Evolutionary conservation across 108 stramenopile genomes (phyloP).

Genomic region (Fragilariopsis cylindrus): DNA sequence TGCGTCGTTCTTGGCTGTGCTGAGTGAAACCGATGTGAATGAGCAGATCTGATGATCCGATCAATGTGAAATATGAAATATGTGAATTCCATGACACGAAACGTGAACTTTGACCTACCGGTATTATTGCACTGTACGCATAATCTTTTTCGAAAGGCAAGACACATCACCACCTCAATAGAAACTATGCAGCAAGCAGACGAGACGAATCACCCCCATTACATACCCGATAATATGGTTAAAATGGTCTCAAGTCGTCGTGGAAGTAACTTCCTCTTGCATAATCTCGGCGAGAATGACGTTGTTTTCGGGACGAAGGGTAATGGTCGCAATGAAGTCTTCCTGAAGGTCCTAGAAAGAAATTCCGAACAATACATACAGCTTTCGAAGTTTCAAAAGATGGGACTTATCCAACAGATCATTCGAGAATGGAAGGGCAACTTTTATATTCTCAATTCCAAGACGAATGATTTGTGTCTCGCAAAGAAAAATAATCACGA

Average conservation of each 20-base stretch:
- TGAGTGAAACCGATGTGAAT: too few species aligned
- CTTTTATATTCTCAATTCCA: slow-evolving; percentile 22
- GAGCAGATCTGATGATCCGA: too few species aligned
- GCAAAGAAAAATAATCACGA: slow-evolving; percentile 12
- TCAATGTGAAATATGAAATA: too few species aligned
- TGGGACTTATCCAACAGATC: slow-evolving; percentile 23
- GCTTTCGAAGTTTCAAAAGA: slow-evolving; percentile 29
- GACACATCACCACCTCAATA: too few species aligned
- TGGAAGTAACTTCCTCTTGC: slow-evolving; percentile 17
- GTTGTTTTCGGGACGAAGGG: slow-evolving; percentile 27
- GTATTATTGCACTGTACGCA: too few species aligned
- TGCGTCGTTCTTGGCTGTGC: too few species aligned
- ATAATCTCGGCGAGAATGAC: slow-evolving; percentile 19
- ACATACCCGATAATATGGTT: background rate
- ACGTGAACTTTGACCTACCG: too few species aligned
- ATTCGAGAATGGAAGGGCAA: slow-evolving; percentile 22
- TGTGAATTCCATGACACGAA: too few species aligned
- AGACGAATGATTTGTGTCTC: slow-evolving; percentile 13
- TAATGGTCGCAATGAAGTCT: slow-evolving; percentile 23
- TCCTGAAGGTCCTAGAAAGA: slow-evolving; percentile 18
- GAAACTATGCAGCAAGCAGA: too few species aligned
- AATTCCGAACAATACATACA: slow-evolving; percentile 20
- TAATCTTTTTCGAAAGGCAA: too few species aligned
- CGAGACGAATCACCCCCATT: background rate
- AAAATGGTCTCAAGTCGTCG: slow-evolving; percentile 12